Conservation (phyloP, 352 stramenopile genomes). For the Lagenidium sp. region DNA sequence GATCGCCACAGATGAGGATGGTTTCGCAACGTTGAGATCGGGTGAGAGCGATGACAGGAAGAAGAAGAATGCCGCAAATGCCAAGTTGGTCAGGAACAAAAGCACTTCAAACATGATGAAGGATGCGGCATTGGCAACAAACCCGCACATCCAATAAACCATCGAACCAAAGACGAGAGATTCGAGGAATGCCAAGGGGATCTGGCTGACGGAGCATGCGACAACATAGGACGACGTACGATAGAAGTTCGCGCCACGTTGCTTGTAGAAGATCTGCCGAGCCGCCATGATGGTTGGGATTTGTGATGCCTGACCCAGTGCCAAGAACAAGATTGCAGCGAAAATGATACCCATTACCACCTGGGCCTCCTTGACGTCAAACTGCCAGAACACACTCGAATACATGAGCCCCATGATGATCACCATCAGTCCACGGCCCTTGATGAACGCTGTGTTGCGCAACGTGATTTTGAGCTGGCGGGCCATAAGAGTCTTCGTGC, state of each 20-base stretch:
- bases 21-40: conserved; percentile 31
- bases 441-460: conserved; percentile 28
- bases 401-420: conserved; percentile 40
- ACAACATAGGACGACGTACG: conserved; percentile 61
- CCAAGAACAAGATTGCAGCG: conserved; percentile 61
- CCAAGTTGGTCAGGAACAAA: conserved; percentile 32
- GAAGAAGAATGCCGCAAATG: conserved; percentile 43
- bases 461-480: conserved; percentile 67
- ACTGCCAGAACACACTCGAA: conserved; percentile 31
- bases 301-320: conserved; percentile 56
- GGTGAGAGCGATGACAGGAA: conserved; percentile 19
- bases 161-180: conserved; percentile 23
- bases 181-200: conserved; percentile 58
- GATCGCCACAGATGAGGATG: conserved; percentile 27
- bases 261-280: conserved; percentile 75
- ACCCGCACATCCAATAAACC: conserved; percentile 70
- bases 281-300: conserved; percentile 65
- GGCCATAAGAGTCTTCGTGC: conserved; percentile 32
- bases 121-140: conserved; percentile 15
- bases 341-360: conserved; percentile 77
- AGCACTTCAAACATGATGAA: conserved; percentile 35
- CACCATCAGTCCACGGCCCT: conserved; percentile 18
- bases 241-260: conserved; percentile 80
- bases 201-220: conserved; percentile 29
- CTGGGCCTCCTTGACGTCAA: conserved; percentile 23